These are phyloP conservation scores for Blastobotrys peoriensis DNA, from an alignment of 805 yeast genomes.

Conservation along the genomic window DNA sequence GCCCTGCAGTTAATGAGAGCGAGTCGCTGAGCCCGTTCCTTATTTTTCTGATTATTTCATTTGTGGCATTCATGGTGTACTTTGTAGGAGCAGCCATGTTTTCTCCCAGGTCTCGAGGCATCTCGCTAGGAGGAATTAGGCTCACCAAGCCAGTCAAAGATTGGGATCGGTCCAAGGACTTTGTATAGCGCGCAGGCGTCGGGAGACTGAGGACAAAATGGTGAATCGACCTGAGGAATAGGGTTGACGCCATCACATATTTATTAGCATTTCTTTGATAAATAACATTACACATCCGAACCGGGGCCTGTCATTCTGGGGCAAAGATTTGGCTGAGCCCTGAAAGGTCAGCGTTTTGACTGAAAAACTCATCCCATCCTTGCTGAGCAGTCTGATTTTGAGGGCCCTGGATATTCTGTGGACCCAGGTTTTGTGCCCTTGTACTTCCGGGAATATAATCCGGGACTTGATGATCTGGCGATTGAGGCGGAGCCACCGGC, in stretches of 20 bases:
- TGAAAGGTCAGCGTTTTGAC: slow-evolving; percentile 19
- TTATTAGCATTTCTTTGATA: no score
- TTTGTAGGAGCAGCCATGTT: slow-evolving; percentile 15
- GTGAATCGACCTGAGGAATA: no score
- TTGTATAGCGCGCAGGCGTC: no score
- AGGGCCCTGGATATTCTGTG: not conserved
- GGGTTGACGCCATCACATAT: no score
- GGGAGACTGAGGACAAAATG: no score
- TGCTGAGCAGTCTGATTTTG: slow-evolving; percentile 8
- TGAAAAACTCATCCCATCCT: slow-evolving; percentile 22
- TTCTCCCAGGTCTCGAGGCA: not conserved
- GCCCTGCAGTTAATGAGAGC: slow-evolving; percentile 68
- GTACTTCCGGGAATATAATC: no score
- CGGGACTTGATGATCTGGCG: not conserved
- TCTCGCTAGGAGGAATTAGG: not conserved
- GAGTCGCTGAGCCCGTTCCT: slow-evolving; percentile 47
- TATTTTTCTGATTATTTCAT: slow-evolving; percentile 53
- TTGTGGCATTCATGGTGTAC: slow-evolving; percentile 36
- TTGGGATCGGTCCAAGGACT: no score
- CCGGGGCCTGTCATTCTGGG: not conserved
- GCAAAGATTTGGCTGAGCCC: slow-evolving; percentile 13
- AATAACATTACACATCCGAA: no score
- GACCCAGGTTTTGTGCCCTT: not conserved
- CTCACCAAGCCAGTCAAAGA: not conserved
- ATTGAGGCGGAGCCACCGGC: not conserved